A percentile compares a stretch with the other conserved stretches of the same genome.
Conservation (phyloP, 2,329 filamentous ascomycete species). For the Ophiobolus disseminans region DNA sequence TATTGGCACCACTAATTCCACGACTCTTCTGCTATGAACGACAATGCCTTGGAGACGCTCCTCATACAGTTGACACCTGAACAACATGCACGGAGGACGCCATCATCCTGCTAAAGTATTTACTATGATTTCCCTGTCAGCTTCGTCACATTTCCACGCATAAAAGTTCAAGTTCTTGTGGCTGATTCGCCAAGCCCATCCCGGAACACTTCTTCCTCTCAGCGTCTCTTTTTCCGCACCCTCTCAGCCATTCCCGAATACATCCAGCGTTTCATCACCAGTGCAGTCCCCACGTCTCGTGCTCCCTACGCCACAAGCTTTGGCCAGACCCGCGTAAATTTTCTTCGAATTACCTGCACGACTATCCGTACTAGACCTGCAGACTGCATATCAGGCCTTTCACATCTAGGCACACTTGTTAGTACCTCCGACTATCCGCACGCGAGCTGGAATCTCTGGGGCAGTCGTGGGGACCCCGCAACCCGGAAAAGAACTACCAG, state of each 20-base stretch:
- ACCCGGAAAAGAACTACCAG: constrained; percentile 5
- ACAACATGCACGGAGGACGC: no score
- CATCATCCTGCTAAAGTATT: no score
- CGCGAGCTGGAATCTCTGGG: neutral
- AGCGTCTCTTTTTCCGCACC: constrained; percentile 4
- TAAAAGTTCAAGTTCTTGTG: neutral
- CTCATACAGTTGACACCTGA: no score
- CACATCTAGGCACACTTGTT: neutral
- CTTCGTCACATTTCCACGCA: no score
- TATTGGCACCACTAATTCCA: no score
- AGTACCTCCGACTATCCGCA: neutral
- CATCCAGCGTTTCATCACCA: neutral
- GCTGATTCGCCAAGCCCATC: neutral
- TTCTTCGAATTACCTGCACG: neutral
- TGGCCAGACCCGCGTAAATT: neutral
- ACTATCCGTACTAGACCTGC: neutral
- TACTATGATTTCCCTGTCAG: no score
- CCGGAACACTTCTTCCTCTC: constrained; percentile 3
- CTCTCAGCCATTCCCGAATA: neutral
- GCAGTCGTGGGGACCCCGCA: constrained; percentile 4
- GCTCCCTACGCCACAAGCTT: neutral
- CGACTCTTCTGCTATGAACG: no score
- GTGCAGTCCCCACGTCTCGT: neutral
- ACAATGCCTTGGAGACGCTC: no score
- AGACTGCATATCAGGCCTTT: neutral